A percentile compares a stretch with the other conserved stretches of the same genome.
phyloP scores from a whole-genome alignment of 1,284 basidiomycete species.

The Vanrija pseudolonga region DNA sequence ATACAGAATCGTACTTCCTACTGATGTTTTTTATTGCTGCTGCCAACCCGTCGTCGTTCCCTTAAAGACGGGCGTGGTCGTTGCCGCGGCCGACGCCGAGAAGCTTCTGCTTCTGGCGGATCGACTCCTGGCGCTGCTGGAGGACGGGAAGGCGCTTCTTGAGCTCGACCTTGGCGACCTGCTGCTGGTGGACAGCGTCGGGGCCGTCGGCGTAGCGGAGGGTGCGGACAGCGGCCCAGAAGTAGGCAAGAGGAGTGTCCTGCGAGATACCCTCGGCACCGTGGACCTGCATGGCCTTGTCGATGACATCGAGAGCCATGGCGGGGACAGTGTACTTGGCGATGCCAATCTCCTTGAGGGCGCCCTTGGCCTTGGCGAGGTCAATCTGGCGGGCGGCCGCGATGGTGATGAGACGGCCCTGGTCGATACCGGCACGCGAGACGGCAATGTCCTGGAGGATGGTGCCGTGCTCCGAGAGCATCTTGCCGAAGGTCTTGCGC shows the following conservation, averaged over 20 bases:
- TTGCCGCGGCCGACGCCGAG: conserved; percentile 6
- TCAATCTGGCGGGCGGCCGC: conserved; percentile 94
- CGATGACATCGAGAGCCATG: conserved; percentile 81
- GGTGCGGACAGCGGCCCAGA: conserved; percentile 78
- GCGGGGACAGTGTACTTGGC: conserved; percentile 94
- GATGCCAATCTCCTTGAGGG: conserved; percentile 94
- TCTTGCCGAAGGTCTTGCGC: conserved; percentile 91
- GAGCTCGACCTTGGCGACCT: conserved; percentile 82
- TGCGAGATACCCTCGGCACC: conserved; percentile 93
- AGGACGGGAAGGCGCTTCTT: conserved; percentile 43
- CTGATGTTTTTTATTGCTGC: no score
- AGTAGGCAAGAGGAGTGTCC: conserved; percentile 74
- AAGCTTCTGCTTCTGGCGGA: conserved; percentile 3
- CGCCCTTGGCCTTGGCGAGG: conserved; percentile 83
- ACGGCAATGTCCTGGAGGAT: conserved; percentile 86
- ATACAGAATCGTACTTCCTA: no score
- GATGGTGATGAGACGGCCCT: conserved; percentile 78
- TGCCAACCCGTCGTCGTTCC: no score
- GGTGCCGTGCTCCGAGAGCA: conserved; percentile 84
- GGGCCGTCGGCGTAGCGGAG: conserved; percentile 88
- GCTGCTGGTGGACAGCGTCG: conserved; percentile 92
- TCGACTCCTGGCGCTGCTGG: conserved; percentile 8
- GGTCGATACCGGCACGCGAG: conserved; percentile 88
- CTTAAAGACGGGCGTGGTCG: no score
- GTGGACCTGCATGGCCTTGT: conserved; percentile 89